Evolutionary conservation across 108 stramenopile species (phyloP).

Genomic region (Pseudonitzschia pungens): DNA sequence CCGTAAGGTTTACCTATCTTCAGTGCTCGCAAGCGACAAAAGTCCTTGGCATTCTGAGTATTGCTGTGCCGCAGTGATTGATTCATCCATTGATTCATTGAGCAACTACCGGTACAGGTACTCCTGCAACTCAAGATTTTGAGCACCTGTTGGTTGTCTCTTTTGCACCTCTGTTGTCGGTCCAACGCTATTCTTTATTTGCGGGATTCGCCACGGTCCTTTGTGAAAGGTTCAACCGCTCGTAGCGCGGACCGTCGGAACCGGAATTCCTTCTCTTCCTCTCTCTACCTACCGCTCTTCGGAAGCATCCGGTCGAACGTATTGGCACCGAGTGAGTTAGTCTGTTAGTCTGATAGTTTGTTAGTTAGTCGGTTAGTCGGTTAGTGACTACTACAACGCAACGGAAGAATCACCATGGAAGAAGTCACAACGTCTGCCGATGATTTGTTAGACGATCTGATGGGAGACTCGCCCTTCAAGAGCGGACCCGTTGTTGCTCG

Average conservation of each 20-base stretch:
- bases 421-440: neutral
- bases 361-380: neutral
- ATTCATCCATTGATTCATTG: too few species aligned
- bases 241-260: neutral
- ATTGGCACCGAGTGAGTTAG: too few species aligned
- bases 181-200: neutral
- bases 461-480: neutral
- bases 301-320: too few species aligned
- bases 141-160: neutral
- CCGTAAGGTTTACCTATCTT: too few species aligned
- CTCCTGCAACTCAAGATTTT: neutral
- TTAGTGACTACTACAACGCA: neutral
- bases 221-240: neutral
- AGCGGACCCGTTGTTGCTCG: too few species aligned
- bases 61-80: too few species aligned
- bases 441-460: neutral
- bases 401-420: too few species aligned
- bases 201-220: neutral
- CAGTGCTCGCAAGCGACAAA: too few species aligned
- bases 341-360: neutral
- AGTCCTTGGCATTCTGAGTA: too few species aligned
- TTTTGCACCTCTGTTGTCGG: neutral
- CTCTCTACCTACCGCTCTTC: too few species aligned
- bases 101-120: too few species aligned
- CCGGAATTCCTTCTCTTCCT: neutral